Base-by-base conservation (phyloP, 2,329 filamentous ascomycete genomes). In the Hymenoscyphus infarciens region DNA sequence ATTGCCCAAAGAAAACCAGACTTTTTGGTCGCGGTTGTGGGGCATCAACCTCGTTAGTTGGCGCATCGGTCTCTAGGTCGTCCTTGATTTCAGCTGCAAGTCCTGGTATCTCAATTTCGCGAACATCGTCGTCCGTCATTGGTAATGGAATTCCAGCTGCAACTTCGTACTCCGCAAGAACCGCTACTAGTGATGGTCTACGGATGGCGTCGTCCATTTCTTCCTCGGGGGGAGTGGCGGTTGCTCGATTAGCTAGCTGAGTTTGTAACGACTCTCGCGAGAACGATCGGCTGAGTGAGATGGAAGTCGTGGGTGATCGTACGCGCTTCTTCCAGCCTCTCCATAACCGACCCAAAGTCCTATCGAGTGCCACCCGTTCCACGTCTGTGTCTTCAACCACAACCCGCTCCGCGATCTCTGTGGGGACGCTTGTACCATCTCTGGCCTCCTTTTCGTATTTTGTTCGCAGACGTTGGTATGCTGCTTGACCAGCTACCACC, bases 291-390 rank as follows among this genome's bases (percentile, higher is more conserved):
- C 65, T 61, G 39, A 79, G 75, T 56, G 80, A 77, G 57, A 79
- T 74, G 45, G 82, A 80, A 38, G 78, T 76, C 38, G 74, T 74
- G 0, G 85, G 84, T 6, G 82, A 82, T 63, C 91, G 85, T 69
- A 90, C 82, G 66, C 89, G 86, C 78, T 97, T 97, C 77, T 95
- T 92, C 95, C 95, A 99, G 29, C 91, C 90, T 70, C 95, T 86
- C 95, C 95, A 99, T 53, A 98, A 80, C 57, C 93, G 83, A 22
- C 95, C 95, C 1, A 99, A 80, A 2, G 91, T 93, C 62, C 92
- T 85, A 73, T 97, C 96, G 64, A 98, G 81, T 7, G 94, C 94
- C 67, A 98, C 85, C 69, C 93, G 91, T 73, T 98, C 95, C 82
- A 97, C 91, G 74, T 99, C 95, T 61, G 87, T 79, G 71, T 98